Conservation (phyloP, 805 yeast species). For the Torulaspora quercuum region DNA sequence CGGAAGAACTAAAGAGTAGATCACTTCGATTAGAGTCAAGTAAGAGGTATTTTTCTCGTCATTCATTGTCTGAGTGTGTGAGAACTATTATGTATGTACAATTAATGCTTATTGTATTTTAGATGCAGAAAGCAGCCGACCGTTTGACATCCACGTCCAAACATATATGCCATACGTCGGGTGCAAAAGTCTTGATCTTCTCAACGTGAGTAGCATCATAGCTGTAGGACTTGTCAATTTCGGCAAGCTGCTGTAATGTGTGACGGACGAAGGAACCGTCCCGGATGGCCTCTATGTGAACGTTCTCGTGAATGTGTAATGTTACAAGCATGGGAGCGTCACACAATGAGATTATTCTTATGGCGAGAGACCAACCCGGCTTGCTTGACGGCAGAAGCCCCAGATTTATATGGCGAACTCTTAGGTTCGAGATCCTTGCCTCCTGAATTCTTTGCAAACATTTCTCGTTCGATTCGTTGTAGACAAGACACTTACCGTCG, state of each 20-base stretch:
- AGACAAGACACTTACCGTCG: slow-evolving; percentile 39
- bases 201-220: slow-evolving; percentile 44
- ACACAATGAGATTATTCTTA: slow-evolving; percentile 18
- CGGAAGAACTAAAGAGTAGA: too few species aligned
- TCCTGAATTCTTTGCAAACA: slow-evolving; percentile 43
- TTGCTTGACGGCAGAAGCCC: slow-evolving; percentile 75
- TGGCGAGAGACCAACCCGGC: slow-evolving; percentile 55
- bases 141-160: slow-evolving; percentile 40
- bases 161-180: slow-evolving; percentile 79
- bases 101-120: too few species aligned
- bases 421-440: slow-evolving; percentile 28
- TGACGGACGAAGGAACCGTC: slow-evolving; percentile 16
- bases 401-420: slow-evolving; percentile 58
- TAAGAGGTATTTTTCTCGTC: too few species aligned
- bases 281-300: slow-evolving; percentile 44
- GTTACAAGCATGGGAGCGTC: slow-evolving; percentile 22
- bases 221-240: slow-evolving; percentile 6
- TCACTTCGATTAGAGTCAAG: too few species aligned
- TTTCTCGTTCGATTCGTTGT: slow-evolving; percentile 58
- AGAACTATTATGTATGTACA: too few species aligned
- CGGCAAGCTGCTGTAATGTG: slow-evolving; percentile 6
- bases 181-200: slow-evolving; percentile 79
- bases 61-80: too few species aligned
- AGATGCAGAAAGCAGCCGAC: too few species aligned
- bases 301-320: slow-evolving; percentile 76